Evolutionary conservation across 2,329 filamentous ascomycete species (phyloP), one percentile per base, ranked within the genome.

Genomic region (Aspergillus sp.): DNA sequence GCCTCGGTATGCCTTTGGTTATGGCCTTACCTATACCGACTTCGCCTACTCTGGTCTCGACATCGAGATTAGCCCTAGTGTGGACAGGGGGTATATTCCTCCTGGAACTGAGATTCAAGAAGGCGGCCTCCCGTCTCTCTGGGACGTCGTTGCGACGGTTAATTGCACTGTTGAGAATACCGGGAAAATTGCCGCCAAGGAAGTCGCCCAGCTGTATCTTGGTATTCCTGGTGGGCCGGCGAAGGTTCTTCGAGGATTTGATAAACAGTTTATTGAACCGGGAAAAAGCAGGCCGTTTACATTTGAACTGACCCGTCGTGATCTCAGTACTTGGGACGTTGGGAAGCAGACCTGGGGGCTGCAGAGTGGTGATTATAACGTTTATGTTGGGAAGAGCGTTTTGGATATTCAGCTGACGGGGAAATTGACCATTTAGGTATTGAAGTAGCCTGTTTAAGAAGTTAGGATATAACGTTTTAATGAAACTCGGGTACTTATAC

Each of bases 121-220:
- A 11, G 27, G 27, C 27, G 27, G 27, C 9, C 27, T 30, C 27
- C 27, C 27, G 27, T 30, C 15, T 19, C 7, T 45, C 19, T 45
- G 42, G 42, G 42, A 45, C 42, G 20, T 24, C 13, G 42, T 50
- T 19, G 47, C 47, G 11, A 37, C 17, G 13, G 47, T 50, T 2
- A 12, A 30, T 17, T 40, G 44, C 7, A 46, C 39, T 4, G 44
- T 33, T 11, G 19, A 20, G 9, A 51, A 48, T 40, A 61, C 77
- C 81, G 84, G 84, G 19, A 53, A 63, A 0, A 64, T 76, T 1
- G 67, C 70, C 22, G 83, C 82, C 11, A 76, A 79, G 1, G 77
- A 80, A 11, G 80, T 86, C 1, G 74, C 81, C 4, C 84, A 87
- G 70, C 72, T 87, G 3, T 86, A 86, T 64, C 68, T 86, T 17